A percentile compares a stretch with the other conserved stretches of the same genome.
Evolutionary conservation across 2,329 filamentous ascomycete genomes (phyloP).

Genomic region (Ophiostoma triangulosporum): DNA sequence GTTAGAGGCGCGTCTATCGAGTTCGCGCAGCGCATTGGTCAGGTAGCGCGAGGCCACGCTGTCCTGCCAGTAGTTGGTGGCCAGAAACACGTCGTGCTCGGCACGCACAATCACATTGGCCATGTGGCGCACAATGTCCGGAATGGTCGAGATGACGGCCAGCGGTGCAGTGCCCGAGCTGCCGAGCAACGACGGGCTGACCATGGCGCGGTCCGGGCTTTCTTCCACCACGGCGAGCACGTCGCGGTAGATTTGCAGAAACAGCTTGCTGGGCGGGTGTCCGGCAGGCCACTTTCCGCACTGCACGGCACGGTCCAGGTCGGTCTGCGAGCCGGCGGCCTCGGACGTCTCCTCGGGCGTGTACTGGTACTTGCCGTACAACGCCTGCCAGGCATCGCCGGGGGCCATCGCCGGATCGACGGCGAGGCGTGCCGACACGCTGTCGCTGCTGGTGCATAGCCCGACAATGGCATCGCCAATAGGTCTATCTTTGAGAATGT

Average conservation of each 20-base stretch:
- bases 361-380: conserved; percentile 30
- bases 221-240: conserved; percentile 41
- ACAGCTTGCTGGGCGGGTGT: conserved; percentile 49
- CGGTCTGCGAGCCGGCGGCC: conserved; percentile 19
- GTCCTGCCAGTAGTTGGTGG: conserved; percentile 64
- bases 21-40: conserved; percentile 53
- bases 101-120: conserved; percentile 63
- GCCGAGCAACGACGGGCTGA: conserved; percentile 38
- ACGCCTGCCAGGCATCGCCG: conserved; percentile 37
- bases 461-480: conserved; percentile 33
- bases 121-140: conserved; percentile 61
- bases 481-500: conserved; percentile 11
- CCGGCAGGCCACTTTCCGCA: conserved; percentile 53
- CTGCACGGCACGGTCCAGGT: conserved; percentile 37
- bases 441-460: conserved; percentile 38
- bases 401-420: conserved; percentile 38
- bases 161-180: conserved; percentile 50
- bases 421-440: conserved; percentile 45
- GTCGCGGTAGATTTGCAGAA: conserved; percentile 57
- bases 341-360: conserved; percentile 13
- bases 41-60: conserved; percentile 55
- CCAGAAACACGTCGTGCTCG: conserved; percentile 57
- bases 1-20: conserved; percentile 50
- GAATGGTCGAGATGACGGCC: conserved; percentile 53
- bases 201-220: conserved; percentile 36